Evolutionary conservation across 805 yeast genomes (phyloP).

Genomic region (Cyberlindnera galapagoensis): DNA sequence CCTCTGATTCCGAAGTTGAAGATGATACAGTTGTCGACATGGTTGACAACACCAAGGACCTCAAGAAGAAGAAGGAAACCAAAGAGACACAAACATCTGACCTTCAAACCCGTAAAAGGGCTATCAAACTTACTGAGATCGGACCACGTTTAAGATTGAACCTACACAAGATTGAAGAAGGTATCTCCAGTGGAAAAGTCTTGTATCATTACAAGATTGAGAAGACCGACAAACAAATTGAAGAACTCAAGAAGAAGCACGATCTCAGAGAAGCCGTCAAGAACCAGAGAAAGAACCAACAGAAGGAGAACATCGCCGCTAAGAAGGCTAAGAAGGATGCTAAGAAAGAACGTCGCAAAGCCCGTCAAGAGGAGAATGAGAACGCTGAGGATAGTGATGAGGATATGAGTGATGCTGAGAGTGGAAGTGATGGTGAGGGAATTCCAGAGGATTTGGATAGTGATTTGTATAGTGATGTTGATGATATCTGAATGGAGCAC

Average conservation of each 20-base stretch:
- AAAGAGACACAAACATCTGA: constrained; percentile 18
- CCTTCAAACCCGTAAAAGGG: constrained; percentile 48
- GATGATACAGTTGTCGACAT: constrained; percentile 80
- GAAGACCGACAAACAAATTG: constrained; percentile 57
- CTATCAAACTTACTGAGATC: constrained; percentile 84
- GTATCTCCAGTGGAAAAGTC: constrained; percentile 82
- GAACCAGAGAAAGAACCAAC: constrained; percentile 68
- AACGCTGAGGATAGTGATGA: constrained; percentile 28
- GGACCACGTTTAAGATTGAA: constrained; percentile 84
- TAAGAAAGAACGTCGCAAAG: constrained; percentile 62
- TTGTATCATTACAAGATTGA: constrained; percentile 68
- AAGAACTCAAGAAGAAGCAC: constrained; percentile 61
- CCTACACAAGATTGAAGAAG: constrained; percentile 86
- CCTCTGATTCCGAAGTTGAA: constrained; percentile 91
- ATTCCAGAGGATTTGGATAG: constrained; percentile 41
- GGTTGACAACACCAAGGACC: constrained; percentile 22
- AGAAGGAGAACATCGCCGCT: constrained; percentile 68
- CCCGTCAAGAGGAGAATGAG: constrained; percentile 35
- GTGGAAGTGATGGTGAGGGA: constrained; percentile 32
- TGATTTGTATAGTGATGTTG: constrained; percentile 40
- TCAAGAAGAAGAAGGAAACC: constrained; percentile 17
- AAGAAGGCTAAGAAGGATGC: constrained; percentile 70
- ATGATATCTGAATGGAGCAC: too few relatives aligned
- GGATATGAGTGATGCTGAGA: constrained; percentile 30
- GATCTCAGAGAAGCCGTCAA: constrained; percentile 53